phyloP scores from a whole-genome alignment of 441 rosid genomes.

The Euphorbia schlechtendalii region DNA sequence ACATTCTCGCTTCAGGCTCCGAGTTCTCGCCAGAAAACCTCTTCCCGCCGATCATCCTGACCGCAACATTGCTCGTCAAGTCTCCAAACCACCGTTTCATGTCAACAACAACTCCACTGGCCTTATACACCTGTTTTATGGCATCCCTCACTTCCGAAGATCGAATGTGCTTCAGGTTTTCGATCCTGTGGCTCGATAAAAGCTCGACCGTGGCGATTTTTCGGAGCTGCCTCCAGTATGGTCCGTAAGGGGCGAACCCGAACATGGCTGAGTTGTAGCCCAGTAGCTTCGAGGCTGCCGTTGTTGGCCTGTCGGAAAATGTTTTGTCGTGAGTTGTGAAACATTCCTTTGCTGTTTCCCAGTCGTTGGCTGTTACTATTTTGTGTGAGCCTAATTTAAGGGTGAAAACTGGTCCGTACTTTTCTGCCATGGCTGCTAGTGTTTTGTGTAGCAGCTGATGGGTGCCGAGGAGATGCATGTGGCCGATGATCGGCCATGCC shows the following conservation, averaged over 20 bases:
- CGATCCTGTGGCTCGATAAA: constrained; percentile 19
- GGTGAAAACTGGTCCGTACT: constrained; percentile 20
- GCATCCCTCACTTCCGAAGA: constrained; percentile 14
- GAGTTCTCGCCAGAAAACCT: constrained; percentile 1
- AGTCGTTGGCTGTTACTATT: constrained; percentile 18
- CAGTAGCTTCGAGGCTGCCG: constrained; percentile 18
- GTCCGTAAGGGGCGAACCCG: constrained; percentile 21
- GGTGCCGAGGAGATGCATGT: constrained; percentile 18
- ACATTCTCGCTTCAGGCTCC: constrained; percentile 12
- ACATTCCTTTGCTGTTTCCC: constrained; percentile 23
- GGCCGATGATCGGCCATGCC: constrained; percentile 25
- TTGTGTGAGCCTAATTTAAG: constrained; percentile 14
- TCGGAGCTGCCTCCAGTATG: constrained; percentile 27
- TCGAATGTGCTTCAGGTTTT: constrained; percentile 11
- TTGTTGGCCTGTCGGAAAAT: constrained; percentile 16
- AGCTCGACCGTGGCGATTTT: constrained; percentile 18
- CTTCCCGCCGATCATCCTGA: constrained; percentile 21
- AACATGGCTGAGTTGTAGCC: constrained; percentile 24
- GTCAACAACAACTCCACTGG: constrained; percentile 11
- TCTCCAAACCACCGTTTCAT: constrained; percentile 24
- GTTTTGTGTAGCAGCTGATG: constrained; percentile 20
- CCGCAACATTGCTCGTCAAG: constrained; percentile 16
- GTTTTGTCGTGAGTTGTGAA: constrained; percentile 22
- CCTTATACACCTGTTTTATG: constrained; percentile 7
- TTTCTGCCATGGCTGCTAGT: constrained; percentile 21